phyloP scores from a whole-genome alignment of 148 eudicot species.

The Rhododendron molle region DNA sequence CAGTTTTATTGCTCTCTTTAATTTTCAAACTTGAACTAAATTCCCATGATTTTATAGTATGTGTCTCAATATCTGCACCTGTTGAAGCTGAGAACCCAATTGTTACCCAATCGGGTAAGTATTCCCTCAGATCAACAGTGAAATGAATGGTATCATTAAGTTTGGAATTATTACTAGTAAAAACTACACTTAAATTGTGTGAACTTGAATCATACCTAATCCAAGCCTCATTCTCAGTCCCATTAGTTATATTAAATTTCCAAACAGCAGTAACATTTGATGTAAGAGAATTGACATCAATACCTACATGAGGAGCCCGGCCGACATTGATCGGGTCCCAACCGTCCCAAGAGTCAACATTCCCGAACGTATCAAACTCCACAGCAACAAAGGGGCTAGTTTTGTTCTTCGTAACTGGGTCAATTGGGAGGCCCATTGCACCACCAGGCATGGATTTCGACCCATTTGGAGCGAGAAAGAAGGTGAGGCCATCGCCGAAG shows the following conservation, averaged over 20 bases:
- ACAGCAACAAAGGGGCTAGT: slow-evolving; percentile 4
- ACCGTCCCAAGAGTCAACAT: no score
- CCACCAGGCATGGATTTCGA: no score
- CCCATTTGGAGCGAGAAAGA: background rate
- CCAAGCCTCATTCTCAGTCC: slow-evolving; percentile 7
- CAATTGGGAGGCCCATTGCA: background rate
- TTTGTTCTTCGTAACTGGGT: background rate
- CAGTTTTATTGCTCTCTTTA: background rate
- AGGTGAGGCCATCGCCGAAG: slow-evolving; percentile 7
- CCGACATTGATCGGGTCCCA: slow-evolving; percentile 3
- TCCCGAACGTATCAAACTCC: slow-evolving; percentile 22
- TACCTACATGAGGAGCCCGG: slow-evolving; percentile 16
- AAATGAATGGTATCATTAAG: background rate
- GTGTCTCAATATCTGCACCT: slow-evolving; percentile 10
- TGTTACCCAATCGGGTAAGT: slow-evolving; percentile 28
- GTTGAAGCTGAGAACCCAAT: slow-evolving; percentile 41
- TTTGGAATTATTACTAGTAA: background rate
- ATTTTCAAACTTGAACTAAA: slow-evolving; percentile 18
- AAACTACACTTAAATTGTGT: slow-evolving; percentile 5
- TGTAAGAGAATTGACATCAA: slow-evolving; percentile 10
- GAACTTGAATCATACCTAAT: slow-evolving; percentile 10
- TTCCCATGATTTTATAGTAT: slow-evolving; percentile 26
- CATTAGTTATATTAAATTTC: background rate
- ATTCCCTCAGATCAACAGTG: slow-evolving; percentile 20
- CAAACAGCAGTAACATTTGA: background rate